Evolutionary conservation across 2,329 filamentous ascomycete species (phyloP).

Genomic region (Hymenoscyphus scutula): DNA sequence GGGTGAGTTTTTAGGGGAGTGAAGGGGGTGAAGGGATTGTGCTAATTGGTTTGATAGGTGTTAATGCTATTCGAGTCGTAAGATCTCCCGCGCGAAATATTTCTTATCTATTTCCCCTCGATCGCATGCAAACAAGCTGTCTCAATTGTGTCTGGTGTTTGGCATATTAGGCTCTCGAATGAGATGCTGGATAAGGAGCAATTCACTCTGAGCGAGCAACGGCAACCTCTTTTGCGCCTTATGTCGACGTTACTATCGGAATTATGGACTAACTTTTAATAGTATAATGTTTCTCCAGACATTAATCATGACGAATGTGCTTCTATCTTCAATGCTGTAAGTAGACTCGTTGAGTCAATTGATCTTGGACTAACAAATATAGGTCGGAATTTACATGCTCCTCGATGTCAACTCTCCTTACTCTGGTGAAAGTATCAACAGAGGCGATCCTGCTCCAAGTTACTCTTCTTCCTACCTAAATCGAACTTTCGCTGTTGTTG

Average conservation of each 20-base stretch:
- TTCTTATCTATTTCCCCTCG: too few relatives aligned
- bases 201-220: too few relatives aligned
- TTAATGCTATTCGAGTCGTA: conserved; percentile 51
- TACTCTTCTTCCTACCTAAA: conserved; percentile 62
- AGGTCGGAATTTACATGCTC: conserved; percentile 65
- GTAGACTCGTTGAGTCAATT: conserved; percentile 31
- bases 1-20: conserved; percentile 30
- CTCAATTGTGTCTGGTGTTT: too few relatives aligned
- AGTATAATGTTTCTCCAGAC: conserved; percentile 63
- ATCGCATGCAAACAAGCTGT: too few relatives aligned
- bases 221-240: too few relatives aligned
- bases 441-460: conserved; percentile 53
- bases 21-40: neutral
- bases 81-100: neutral
- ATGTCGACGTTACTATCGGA: neutral
- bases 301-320: conserved; percentile 66
- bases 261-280: neutral
- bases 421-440: conserved; percentile 55
- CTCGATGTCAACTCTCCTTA: conserved; percentile 67
- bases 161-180: too few relatives aligned
- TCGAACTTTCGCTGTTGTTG: conserved; percentile 64
- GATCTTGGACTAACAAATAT: conserved; percentile 6
- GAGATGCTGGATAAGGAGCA: too few relatives aligned
- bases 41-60: conserved; percentile 36
- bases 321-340: conserved; percentile 62